Percentiles rank a stretch among this genome's conserved stretches.
Conservation (phyloP, 805 yeast species). For the Vanderwaltozyma verrucispora region DNA sequence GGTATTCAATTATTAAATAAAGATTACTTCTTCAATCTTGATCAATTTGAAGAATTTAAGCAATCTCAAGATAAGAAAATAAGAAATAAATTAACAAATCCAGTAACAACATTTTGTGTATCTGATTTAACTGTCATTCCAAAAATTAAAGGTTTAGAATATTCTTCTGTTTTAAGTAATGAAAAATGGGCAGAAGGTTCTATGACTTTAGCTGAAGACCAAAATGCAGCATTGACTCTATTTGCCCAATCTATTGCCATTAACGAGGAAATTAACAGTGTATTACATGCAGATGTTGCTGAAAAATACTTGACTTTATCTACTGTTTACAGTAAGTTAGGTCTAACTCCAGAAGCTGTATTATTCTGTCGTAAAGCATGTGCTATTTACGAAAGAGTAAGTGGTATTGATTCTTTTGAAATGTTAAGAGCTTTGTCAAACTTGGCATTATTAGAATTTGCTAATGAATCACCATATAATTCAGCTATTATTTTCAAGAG, state of each 20-base stretch:
- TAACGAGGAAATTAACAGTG: slow-evolving; percentile 76
- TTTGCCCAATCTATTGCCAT: slow-evolving; percentile 61
- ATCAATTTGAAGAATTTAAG: slow-evolving; percentile 26
- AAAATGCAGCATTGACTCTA: slow-evolving; percentile 50
- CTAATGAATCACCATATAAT: slow-evolving; percentile 46
- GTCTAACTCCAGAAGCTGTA: slow-evolving; percentile 48
- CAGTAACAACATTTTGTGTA: slow-evolving; percentile 38
- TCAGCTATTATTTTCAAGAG: slow-evolving; percentile 53
- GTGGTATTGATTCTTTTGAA: slow-evolving; percentile 74
- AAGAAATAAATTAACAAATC: slow-evolving; percentile 23
- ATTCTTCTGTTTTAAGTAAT: slow-evolving; percentile 56
- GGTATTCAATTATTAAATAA: slow-evolving; percentile 76
- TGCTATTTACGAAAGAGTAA: slow-evolving; percentile 64
- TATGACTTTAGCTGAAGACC: slow-evolving; percentile 28
- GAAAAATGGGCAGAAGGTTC: slow-evolving; percentile 65
- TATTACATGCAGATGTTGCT: slow-evolving; percentile 70
- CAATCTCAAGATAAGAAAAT: slow-evolving; percentile 29
- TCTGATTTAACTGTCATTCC: slow-evolving; percentile 71
- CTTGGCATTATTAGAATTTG: slow-evolving; percentile 61
- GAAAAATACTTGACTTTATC: slow-evolving; percentile 57
- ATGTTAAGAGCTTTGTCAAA: slow-evolving; percentile 62
- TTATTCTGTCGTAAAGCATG: slow-evolving; percentile 58
- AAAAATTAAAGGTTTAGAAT: slow-evolving; percentile 58
- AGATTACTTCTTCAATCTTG: slow-evolving; percentile 33
- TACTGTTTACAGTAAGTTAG: slow-evolving; percentile 52